Evolutionary conservation across 306 rosid species (phyloP).

Genomic region (Prinsepia uniflora): DNA sequence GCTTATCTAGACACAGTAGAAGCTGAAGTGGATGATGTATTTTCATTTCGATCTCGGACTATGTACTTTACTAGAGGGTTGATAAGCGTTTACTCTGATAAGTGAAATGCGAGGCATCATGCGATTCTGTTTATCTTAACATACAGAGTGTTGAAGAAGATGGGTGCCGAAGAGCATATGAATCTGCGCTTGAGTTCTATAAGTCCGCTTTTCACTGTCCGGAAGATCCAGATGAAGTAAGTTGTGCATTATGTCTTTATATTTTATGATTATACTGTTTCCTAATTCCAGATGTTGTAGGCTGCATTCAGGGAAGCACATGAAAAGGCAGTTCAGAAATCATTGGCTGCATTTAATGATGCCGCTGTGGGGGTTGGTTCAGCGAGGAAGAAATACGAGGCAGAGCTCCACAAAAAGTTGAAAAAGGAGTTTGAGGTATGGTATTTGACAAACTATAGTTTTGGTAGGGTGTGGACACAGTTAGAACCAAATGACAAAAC

Average conservation of each 20-base stretch:
- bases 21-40: neutral
- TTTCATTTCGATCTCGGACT: neutral
- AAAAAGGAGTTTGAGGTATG: conserved; percentile 84
- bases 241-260: conserved; percentile 31
- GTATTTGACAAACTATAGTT: neutral
- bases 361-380: conserved; percentile 86
- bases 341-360: conserved; percentile 69
- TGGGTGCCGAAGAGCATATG: conserved; percentile 84
- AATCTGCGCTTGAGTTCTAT: conserved; percentile 66
- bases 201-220: conserved; percentile 74
- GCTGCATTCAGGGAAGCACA: conserved; percentile 84
- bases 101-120: neutral
- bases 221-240: conserved; percentile 83
- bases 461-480: neutral
- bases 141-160: conserved; percentile 92
- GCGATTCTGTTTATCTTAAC: conserved; percentile 14
- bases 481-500: neutral
- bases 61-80: neutral
- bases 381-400: conserved; percentile 78
- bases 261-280: conserved; percentile 15
- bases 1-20: neutral
- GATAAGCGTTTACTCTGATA: neutral
- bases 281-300: conserved; percentile 42
- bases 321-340: conserved; percentile 72
- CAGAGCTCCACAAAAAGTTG: conserved; percentile 57